phyloP scores from a whole-genome alignment of 2,329 filamentous ascomycete genomes.

The Samsoniella hepiali region DNA sequence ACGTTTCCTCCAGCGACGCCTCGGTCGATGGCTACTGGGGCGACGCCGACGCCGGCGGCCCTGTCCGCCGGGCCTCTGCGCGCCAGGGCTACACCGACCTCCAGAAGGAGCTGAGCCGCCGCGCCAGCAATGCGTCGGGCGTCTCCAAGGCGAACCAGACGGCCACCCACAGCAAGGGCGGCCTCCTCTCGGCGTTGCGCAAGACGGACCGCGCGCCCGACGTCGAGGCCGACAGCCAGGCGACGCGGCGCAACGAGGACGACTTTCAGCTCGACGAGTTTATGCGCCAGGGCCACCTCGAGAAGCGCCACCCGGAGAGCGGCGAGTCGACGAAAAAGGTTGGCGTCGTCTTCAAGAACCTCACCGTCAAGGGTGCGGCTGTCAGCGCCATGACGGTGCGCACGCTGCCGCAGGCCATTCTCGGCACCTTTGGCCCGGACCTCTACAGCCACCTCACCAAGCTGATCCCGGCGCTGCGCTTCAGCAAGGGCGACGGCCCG shows the following conservation, averaged over 20 bases:
- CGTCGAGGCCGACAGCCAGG: slow-evolving; percentile 17
- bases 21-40: slow-evolving; percentile 27
- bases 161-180: background rate
- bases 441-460: slow-evolving; percentile 51
- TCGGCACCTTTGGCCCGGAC: slow-evolving; percentile 79
- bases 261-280: slow-evolving; percentile 69
- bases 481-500: slow-evolving; percentile 16
- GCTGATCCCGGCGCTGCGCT: slow-evolving; percentile 15
- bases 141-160: slow-evolving; percentile 6
- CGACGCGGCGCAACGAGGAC: slow-evolving; percentile 42
- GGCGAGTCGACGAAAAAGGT: slow-evolving; percentile 71
- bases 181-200: slow-evolving; percentile 6
- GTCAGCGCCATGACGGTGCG: slow-evolving; percentile 65
- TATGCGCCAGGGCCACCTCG: slow-evolving; percentile 70
- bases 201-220: slow-evolving; percentile 11
- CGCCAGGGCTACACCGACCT: slow-evolving; percentile 24
- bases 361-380: slow-evolving; percentile 70
- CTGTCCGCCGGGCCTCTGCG: slow-evolving; percentile 22
- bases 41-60: slow-evolving; percentile 24
- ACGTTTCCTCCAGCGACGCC: slow-evolving; percentile 12
- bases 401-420: slow-evolving; percentile 68
- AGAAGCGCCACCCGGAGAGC: slow-evolving; percentile 59
- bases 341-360: slow-evolving; percentile 71
- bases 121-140: slow-evolving; percentile 18
- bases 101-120: slow-evolving; percentile 25